phyloP scores from a whole-genome alignment of 768 basidiomycete species.

The Cystobasidium ongulense region DNA sequence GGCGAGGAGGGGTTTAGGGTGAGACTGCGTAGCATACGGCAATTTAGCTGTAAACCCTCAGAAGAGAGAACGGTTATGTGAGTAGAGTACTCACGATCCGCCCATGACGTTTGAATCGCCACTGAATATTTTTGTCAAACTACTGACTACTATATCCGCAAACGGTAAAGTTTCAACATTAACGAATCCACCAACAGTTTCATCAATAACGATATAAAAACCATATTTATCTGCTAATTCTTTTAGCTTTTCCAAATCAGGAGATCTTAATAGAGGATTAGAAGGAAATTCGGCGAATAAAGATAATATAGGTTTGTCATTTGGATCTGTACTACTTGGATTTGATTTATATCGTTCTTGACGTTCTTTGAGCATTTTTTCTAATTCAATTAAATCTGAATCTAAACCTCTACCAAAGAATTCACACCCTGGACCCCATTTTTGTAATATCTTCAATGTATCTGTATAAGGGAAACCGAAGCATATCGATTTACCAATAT shows the following conservation, averaged over 20 bases:
- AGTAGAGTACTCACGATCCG: conserved; percentile 59
- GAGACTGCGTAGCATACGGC: not conserved
- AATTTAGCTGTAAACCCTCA: not conserved
- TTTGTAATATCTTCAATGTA: conserved; percentile 83
- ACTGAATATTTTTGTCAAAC: conserved; percentile 88
- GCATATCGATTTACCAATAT: conserved; percentile 70
- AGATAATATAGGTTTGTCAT: conserved; percentile 60
- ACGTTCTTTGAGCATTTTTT: conserved; percentile 52
- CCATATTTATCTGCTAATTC: conserved; percentile 75
- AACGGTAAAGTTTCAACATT: conserved; percentile 83
- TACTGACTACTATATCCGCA: conserved; percentile 82
- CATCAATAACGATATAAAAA: conserved; percentile 82
- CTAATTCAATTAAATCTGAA: conserved; percentile 64
- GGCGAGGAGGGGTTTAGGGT: conserved; percentile 72
- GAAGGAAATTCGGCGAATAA: conserved; percentile 92
- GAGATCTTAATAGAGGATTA: conserved; percentile 82
- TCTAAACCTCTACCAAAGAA: conserved; percentile 77
- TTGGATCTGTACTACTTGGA: conserved; percentile 42
- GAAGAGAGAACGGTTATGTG: not conserved
- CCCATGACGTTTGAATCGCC: conserved; percentile 96
- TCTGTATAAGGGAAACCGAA: conserved; percentile 96
- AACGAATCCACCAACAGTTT: conserved; percentile 87
- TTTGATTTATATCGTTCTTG: conserved; percentile 18
- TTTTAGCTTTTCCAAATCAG: conserved; percentile 66
- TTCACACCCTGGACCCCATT: conserved; percentile 91